These are phyloP conservation scores for Populus deltoides DNA, from an alignment of 345 rosid species.

Conservation along the genomic window DNA sequence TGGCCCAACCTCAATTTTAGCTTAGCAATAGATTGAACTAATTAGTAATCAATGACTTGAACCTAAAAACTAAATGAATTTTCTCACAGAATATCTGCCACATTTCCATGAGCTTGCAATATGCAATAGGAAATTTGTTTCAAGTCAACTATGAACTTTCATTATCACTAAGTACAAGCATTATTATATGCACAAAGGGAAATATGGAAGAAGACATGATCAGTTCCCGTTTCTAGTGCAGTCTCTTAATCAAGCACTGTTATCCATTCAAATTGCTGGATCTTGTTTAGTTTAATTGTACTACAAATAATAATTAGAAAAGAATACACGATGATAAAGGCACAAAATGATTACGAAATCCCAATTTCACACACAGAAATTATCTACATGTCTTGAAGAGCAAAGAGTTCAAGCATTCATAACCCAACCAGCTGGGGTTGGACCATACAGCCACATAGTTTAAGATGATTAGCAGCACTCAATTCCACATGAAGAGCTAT, in stretches of 20 bases:
- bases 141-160: not conserved
- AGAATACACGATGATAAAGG: not conserved
- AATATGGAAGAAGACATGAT: not conserved
- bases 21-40: not conserved
- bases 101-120: not conserved
- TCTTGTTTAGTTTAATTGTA: not conserved
- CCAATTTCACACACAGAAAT: not conserved
- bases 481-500: not conserved
- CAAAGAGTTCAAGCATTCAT: not conserved
- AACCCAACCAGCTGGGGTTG: not conserved
- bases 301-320: not conserved
- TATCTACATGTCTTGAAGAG: no score
- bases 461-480: not conserved
- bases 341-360: not conserved
- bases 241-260: not conserved
- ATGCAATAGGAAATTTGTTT: not conserved
- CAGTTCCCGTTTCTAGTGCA: not conserved
- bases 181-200: not conserved
- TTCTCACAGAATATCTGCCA: not conserved
- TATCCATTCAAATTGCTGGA: not conserved
- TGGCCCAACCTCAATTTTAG: not conserved
- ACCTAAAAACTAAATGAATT: not conserved
- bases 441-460: not conserved
- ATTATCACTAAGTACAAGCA: not conserved
- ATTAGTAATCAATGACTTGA: not conserved